Evolutionary conservation across 2,329 filamentous ascomycete genomes (phyloP).

Genomic region (Apiospora arundinis): DNA sequence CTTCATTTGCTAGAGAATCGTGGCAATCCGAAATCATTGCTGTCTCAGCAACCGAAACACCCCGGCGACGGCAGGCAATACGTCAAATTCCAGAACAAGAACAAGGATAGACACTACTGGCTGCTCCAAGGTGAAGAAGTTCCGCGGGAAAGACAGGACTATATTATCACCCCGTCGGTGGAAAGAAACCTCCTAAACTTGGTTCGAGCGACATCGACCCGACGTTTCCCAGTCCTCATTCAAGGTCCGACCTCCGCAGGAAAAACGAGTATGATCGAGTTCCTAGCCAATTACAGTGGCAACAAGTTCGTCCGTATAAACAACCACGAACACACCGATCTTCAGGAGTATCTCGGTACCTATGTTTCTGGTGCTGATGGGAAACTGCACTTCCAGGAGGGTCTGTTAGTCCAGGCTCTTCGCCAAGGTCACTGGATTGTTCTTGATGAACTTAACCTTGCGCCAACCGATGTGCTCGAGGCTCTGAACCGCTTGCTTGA

Average conservation of each 20-base stretch:
- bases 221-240: conserved; percentile 90
- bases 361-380: conserved; percentile 89
- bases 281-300: conserved; percentile 93
- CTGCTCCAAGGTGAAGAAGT: conserved; percentile 75
- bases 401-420: conserved; percentile 89
- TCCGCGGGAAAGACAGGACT: conserved; percentile 79
- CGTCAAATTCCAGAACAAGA: conserved; percentile 75
- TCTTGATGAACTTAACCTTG: conserved; percentile 94
- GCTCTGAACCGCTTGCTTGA: conserved; percentile 94
- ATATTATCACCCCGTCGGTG: conserved; percentile 96
- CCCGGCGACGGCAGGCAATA: conserved; percentile 80
- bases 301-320: conserved; percentile 99
- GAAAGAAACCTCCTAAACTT: conserved; percentile 94
- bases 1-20: conserved; percentile 78
- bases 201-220: conserved; percentile 89
- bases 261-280: conserved; percentile 99
- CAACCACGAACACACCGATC: conserved; percentile 97
- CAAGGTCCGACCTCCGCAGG: conserved; percentile 97
- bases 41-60: conserved; percentile 78
- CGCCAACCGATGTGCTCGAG: conserved; percentile 95
- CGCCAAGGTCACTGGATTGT: conserved; percentile 97
- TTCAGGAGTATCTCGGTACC: conserved; percentile 96
- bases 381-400: conserved; percentile 89
- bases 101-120: conserved; percentile 81
- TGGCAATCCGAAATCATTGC: conserved; percentile 72